A percentile compares a stretch with the other conserved stretches of the same genome.
Evolutionary conservation across 2,329 filamentous ascomycete species (phyloP).

Genomic region (Ascochyta viciae-villosae): DNA sequence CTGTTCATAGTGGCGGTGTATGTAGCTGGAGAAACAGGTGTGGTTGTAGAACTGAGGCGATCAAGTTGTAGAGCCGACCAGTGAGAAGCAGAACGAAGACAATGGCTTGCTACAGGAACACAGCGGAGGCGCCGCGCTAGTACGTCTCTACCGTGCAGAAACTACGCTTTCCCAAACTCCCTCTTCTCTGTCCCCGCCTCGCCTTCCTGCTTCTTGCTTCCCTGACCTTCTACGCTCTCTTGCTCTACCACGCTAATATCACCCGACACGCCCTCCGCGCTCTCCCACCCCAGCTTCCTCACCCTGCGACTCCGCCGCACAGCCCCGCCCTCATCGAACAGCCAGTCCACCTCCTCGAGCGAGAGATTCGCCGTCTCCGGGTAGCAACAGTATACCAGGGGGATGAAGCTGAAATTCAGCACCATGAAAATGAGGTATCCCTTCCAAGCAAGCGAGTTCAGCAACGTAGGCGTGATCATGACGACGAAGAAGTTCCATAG

Average conservation of each 20-base stretch:
- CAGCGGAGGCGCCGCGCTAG: too few relatives aligned
- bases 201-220: constrained; percentile 17
- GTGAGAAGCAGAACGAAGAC: too few relatives aligned
- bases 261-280: neutral
- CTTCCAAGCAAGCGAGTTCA: constrained; percentile 58
- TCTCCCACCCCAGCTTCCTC: constrained; percentile 36
- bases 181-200: constrained; percentile 14
- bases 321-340: constrained; percentile 42
- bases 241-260: constrained; percentile 9
- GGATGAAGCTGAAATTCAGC: constrained; percentile 56
- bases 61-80: too few relatives aligned
- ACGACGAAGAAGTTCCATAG: constrained; percentile 59
- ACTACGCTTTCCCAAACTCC: neutral
- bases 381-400: constrained; percentile 57
- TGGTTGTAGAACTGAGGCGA: too few relatives aligned
- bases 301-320: constrained; percentile 30
- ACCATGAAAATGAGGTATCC: constrained; percentile 62
- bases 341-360: constrained; percentile 46
- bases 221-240: neutral
- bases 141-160: too few relatives aligned
- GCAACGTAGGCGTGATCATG: constrained; percentile 60
- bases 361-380: constrained; percentile 46
- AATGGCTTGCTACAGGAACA: too few relatives aligned
- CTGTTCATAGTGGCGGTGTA: too few relatives aligned
- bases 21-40: too few relatives aligned